phyloP scores from a whole-genome alignment of 192 early-diverging fungal genomes.

The Geosiphon pyriformis region DNA sequence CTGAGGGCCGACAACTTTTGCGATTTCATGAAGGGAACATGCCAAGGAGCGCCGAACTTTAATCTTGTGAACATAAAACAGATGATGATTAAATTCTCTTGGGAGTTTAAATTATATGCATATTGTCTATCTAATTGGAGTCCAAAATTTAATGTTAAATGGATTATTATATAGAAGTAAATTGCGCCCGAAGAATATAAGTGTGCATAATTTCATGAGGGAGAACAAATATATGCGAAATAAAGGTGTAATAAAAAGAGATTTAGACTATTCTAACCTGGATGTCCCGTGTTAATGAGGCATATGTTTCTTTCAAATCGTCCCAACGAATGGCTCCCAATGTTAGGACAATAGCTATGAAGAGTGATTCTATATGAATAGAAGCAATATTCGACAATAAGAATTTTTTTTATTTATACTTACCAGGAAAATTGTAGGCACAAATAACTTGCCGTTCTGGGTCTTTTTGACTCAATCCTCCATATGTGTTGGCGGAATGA shows the following conservation, averaged over 20 bases:
- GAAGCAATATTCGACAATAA: neutral
- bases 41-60: constrained; percentile 53
- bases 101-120: too few relatives aligned
- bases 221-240: constrained; percentile 28
- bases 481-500: neutral
- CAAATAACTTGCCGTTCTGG: constrained; percentile 50
- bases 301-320: constrained; percentile 45
- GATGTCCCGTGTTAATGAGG: constrained; percentile 36
- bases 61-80: too few relatives aligned
- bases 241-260: constrained; percentile 17
- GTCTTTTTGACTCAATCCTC: constrained; percentile 36
- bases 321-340: constrained; percentile 54
- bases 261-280: constrained; percentile 7
- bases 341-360: constrained; percentile 49
- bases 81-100: too few relatives aligned
- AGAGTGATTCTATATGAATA: constrained; percentile 2
- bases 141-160: too few relatives aligned
- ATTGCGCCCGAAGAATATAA: too few relatives aligned
- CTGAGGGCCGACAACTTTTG: constrained; percentile 48
- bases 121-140: too few relatives aligned
- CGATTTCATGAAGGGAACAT: constrained; percentile 57
- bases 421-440: constrained; percentile 54
- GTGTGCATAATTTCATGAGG: too few relatives aligned
- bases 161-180: too few relatives aligned
- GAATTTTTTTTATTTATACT: too few relatives aligned